Conservation (phyloP, 1,284 basidiomycete species). For the Puccinia coronata region DNA sequence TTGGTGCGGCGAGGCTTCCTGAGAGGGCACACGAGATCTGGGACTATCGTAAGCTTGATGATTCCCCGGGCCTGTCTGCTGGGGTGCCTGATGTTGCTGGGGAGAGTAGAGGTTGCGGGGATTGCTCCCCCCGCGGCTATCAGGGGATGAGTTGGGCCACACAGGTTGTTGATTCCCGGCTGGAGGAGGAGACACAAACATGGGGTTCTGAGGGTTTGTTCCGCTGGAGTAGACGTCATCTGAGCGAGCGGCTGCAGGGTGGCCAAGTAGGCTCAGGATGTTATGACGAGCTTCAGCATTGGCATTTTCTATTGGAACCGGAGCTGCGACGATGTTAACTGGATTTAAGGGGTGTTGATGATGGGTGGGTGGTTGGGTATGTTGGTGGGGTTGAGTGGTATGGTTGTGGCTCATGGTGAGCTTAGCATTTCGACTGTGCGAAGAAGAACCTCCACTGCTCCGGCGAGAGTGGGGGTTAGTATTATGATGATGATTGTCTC, state of each 20-base stretch:
- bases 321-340: background rate
- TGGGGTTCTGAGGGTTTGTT: background rate
- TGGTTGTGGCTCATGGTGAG: background rate
- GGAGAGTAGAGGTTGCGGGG: constrained; percentile 18
- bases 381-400: background rate
- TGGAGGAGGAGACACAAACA: background rate
- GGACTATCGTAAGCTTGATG: background rate
- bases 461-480: constrained; percentile 5
- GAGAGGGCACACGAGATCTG: background rate
- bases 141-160: background rate
- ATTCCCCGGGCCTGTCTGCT: background rate
- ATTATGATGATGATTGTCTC: background rate
- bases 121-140: background rate
- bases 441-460: constrained; percentile 34
- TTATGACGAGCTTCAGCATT: constrained; percentile 45
- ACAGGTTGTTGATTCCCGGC: background rate
- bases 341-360: background rate
- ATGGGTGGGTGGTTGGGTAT: background rate
- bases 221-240: background rate
- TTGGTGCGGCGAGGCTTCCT: constrained; percentile 18
- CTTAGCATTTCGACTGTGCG: constrained; percentile 7
- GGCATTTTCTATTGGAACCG: constrained; percentile 21
- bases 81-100: background rate
- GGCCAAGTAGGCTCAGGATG: constrained; percentile 32
- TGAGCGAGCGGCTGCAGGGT: constrained; percentile 7